phyloP scores from a whole-genome alignment of 805 yeast genomes.

The Saccharomycopsis capsularis region DNA sequence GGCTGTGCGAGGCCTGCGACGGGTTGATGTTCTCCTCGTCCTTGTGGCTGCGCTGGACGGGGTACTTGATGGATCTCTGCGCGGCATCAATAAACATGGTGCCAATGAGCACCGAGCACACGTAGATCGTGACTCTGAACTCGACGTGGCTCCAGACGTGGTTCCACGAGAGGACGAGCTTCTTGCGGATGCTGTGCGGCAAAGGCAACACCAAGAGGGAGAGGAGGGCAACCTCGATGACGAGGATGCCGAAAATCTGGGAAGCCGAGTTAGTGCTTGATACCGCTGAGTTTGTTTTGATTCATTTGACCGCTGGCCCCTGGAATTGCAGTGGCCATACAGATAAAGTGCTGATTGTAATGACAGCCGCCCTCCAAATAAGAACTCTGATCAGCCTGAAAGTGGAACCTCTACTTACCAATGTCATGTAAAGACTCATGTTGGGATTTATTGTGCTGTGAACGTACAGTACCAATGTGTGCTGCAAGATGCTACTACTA shows the following conservation, averaged over 20 bases:
- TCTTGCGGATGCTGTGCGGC: conserved; percentile 41
- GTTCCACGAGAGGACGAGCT: conserved; percentile 34
- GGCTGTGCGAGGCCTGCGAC: conserved; percentile 21
- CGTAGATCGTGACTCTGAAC: conserved; percentile 38
- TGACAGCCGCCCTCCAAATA: background rate
- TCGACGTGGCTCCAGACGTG: conserved; percentile 33
- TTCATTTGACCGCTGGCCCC: background rate
- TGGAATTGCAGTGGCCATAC: background rate
- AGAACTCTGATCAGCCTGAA: background rate
- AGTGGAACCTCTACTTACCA: conserved; percentile 10
- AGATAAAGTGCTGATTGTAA: background rate
- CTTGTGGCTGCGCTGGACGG: conserved; percentile 28
- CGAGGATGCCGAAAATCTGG: conserved; percentile 38
- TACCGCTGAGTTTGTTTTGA: background rate
- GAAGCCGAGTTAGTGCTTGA: background rate
- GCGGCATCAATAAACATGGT: conserved; percentile 50
- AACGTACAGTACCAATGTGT: too few species aligned
- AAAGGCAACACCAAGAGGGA: conserved; percentile 48
- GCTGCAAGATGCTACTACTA: too few species aligned
- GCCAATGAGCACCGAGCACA: conserved; percentile 37
- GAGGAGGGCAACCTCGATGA: conserved; percentile 45
- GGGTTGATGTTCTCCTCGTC: conserved; percentile 9
- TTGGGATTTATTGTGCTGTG: too few species aligned
- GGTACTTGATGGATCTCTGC: conserved; percentile 33
- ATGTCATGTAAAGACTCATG: conserved; percentile 21